Evolutionary conservation across 495 filamentous ascomycete species (phyloP), one percentile per base, ranked within the genome.

Genomic region (Copromyces sp.): DNA sequence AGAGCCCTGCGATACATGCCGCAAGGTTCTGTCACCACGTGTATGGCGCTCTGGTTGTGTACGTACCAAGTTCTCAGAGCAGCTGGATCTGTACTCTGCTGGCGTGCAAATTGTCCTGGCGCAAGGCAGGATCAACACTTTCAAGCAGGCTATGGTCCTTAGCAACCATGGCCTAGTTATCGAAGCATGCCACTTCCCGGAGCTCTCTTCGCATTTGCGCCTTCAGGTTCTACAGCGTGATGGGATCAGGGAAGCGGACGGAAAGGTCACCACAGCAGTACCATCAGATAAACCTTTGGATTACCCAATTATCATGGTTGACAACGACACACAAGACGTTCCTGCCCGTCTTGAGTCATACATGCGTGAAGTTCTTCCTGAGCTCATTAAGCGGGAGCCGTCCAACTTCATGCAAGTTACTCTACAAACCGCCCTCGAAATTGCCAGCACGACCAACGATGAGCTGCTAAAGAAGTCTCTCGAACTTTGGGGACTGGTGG

Each of bases 31-130:
- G 72, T 90, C 89, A 47, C 92, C 93, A 2, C 87, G 93, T 35
- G 81, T 95, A 3, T 97, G 93, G 93, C 92, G 90, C 75, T 86
- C 88, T 29, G 91, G 90, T 8, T 97, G 93, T 77, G 88, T 94
- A 53, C 88, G 93, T 37, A 93, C 90, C 1, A 90, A 90, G 37
- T 88, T 95, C 68, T 89, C 88, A 0, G 91, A 94, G 69, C 87
- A 91, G 76, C 88, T 93, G 73, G 89, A 91, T 68, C 81, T 94
- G 12, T 94, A 91, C 77, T 89, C 88, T 70, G 88, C 90, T 37
- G 89, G 89, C 74, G 84, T 94, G 6, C 90, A 94, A 74, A 85
- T 86, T 12, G 88, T 91, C 1, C 85, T 93, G 45, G 88, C 91
- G 4, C 89, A 90, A 73, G 88, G 88, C 73, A 85, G 90, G 12